Evolutionary conservation across 1,284 basidiomycete species (phyloP).

Genomic region (Ceratobasidium sp.): DNA sequence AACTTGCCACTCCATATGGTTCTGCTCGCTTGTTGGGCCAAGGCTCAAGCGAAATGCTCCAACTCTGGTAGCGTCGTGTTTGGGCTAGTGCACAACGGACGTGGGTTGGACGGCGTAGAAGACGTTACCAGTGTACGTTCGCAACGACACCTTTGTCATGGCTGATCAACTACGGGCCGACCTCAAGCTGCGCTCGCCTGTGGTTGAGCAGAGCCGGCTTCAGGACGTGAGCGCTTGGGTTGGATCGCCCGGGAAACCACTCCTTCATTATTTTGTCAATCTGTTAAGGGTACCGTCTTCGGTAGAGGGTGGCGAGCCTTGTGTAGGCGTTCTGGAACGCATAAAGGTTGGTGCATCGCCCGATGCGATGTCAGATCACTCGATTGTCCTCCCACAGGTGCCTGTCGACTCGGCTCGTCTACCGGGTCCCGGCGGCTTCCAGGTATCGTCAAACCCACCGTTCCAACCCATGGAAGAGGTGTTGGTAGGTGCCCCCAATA

Average conservation of each 20-base stretch:
- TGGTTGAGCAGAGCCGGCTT: constrained; percentile 60
- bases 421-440: constrained; percentile 17
- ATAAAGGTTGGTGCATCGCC: constrained; percentile 41
- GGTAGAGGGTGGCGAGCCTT: constrained; percentile 2
- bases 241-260: constrained; percentile 53
- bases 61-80: constrained; percentile 55
- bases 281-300: constrained; percentile 50
- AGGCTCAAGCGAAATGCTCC: constrained; percentile 57
- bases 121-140: constrained; percentile 58
- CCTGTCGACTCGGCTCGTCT: constrained; percentile 6
- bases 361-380: constrained; percentile 4
- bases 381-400: neutral
- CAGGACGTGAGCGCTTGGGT: constrained; percentile 57
- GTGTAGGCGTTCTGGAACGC: constrained; percentile 23
- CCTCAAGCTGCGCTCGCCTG: constrained; percentile 57
- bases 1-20: constrained; percentile 55
- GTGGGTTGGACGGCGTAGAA: constrained; percentile 55
- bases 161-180: constrained; percentile 57
- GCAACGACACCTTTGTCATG: constrained; percentile 51
- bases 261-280: constrained; percentile 63
- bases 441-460: constrained; percentile 15
- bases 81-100: constrained; percentile 62
- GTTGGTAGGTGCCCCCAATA: constrained; percentile 15
- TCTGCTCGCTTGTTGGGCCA: constrained; percentile 62
- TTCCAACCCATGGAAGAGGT: constrained; percentile 28